Base-by-base conservation (phyloP, 2,329 filamentous ascomycete genomes). In the Polychaeton citri region DNA sequence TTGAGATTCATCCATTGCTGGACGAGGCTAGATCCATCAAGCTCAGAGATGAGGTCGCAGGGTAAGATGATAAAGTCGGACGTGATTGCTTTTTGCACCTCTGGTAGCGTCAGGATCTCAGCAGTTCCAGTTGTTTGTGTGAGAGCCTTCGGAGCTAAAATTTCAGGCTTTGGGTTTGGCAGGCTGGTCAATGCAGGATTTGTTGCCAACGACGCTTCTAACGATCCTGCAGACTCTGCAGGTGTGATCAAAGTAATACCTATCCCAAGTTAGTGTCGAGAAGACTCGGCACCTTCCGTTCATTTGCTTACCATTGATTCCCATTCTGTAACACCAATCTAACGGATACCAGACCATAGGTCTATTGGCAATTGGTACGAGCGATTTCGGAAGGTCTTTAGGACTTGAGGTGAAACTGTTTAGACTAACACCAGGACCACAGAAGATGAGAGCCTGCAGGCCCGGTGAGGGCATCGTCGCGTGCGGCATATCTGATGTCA, bases 341-440 rank as follows among this genome's bases (percentile, higher is more conserved):
- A 90, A 72, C 5, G 83, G 79, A 56, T 90, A 90, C 81, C 84
- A 88, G 32, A 90, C 79, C 83, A 90, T 90, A 1, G 83, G 83
- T 47, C 83, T 64, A 57, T 90, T 90, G 21, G 83, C 83, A 40
- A 90, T 81, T 5, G 83, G 83, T 6, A 90, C 63, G 16, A 90
- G 71, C 7, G 83, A 82, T 61, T 90, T 90, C 7, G 83, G 82
- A 42, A 82, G 78, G 53, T 87, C 79, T 60, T 81, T 76, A 4
- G 82, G 79, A 42, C 79, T 83, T 2, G 81, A 78, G 2, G 81
- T 87, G 55, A 90, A 88, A 1, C 83, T 88, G 32, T 80, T 77
- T 47, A 90, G 80, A 0, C 80, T 86, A 6, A 79, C 82, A 37
- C 83, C 83, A 17, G 83, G 83, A 3, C 83, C 83, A 55, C 83